Evolutionary conservation across 148 eudicot genomes (phyloP), one percentile per base, ranked within the genome.

Genomic region (Amaranthus palmeri): DNA sequence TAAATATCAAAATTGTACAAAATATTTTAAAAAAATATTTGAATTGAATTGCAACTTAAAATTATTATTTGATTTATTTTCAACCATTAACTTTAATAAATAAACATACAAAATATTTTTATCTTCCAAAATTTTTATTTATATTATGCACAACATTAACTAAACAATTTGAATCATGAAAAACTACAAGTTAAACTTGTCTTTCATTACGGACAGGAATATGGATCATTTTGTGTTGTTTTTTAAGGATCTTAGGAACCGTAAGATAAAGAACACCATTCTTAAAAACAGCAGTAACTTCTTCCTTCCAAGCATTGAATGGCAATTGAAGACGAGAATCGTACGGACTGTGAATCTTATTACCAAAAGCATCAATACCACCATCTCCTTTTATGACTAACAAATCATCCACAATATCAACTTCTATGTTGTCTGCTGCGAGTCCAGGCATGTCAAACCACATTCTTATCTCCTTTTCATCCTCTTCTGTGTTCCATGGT

Each of bases 391-490:
- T 69, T 4, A 69, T 54, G 11, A 54, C 13, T 1, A 69, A 61
- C 61, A 54, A 5, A 25, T 69, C 72, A 10, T 69, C 58, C 3
- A 54, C 36, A 0, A 69, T 42, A 3, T 42, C 8, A 0, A 69
- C 61, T 0, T 69, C 14, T 0, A 69, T 43, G 41, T 69, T 45
- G 43, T 69, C 72, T 5, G 61, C 59, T 56, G 25, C 13, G 0
- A 69, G 61, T 52, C 72, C 72, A n/a, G 72, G 72, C 72, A 69
- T 69, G 42, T 69, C 72, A 4, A 69, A 52, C 50, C 61, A 69
- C 72, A 69, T 56, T 61, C 17, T 55, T 10, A 69, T 52, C 42
- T 69, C 59, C 3, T 69, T 14, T 0, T 69, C 72, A 0, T 69
- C 72, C 14, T 69, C 72, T 1, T 3, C 15, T 0, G 60, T 15